Evolutionary conservation across 2,329 filamentous ascomycete genomes (phyloP), one percentile per base, ranked within the genome.

Genomic region (Didymella keratinophila): DNA sequence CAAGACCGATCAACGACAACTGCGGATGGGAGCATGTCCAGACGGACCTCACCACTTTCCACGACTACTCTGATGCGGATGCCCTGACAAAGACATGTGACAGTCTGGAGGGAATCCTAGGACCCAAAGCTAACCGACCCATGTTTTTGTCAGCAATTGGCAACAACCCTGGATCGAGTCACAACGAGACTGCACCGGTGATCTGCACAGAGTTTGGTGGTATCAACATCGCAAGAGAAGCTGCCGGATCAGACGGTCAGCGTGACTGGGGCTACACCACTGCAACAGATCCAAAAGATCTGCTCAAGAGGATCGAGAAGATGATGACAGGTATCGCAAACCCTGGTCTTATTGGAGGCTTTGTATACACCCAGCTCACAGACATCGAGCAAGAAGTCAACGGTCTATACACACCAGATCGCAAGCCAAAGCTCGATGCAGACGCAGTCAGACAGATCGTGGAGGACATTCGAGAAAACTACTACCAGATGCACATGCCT

Each of bases 1-100:
- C 84, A 0, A 78, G 88, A 6, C 86, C 86, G 16, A 81, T 90
- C 68, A 90, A 90, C 67, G 87, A 90, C 72, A 90, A 90, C 73
- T 90, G 87, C 63, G 88, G 88, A 32, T 90, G 88, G 88, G 87
- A 90, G 68, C 87, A 89, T 62, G 86, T 89, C 6, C 66, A 80
- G 11, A 87, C 85, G 0, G 87, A 90, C 64, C 76, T 90, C 2
- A 86, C 84, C 23, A 89, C 87, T 0, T 90, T 88, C 78, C 88
- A 90, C 71, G 87, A 90, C 72, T 90, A 90, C 69, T 79, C 80
- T 18, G 87, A 89, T 65, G 84, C 79, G 0, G 78, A 82, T 0
- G 82, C 81, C 21, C 80, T 90, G 7, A 78, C 82, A 5, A 77
- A 82, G 58, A 85, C 83, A 1, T 89, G 86, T 66, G 75, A 78